These are phyloP conservation scores for Trichoderma arundinaceum DNA, from an alignment of 2,329 filamentous ascomycete genomes.

Conservation along the genomic window DNA sequence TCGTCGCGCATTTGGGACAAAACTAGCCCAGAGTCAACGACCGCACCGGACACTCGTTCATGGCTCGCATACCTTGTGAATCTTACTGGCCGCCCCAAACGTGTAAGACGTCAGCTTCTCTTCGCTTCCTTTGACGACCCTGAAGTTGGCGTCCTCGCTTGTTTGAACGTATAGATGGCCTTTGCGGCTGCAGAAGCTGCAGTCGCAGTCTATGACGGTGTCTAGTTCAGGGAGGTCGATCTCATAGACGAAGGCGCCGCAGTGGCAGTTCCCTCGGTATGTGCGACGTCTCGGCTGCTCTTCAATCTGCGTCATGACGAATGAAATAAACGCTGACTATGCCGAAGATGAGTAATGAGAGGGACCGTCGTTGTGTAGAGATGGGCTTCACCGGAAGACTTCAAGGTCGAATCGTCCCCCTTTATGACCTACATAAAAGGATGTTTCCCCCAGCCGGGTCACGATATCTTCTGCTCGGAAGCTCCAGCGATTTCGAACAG, in stretches of 20 bases:
- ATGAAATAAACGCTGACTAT: background rate
- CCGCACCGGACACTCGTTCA: too few species aligned
- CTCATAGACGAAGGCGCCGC: conserved; percentile 59
- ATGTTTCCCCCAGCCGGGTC: too few species aligned
- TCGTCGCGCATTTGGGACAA: conserved; percentile 57
- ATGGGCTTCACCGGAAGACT: too few species aligned
- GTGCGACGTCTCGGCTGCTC: conserved; percentile 39
- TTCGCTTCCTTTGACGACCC: conserved; percentile 53
- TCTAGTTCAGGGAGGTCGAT: conserved; percentile 62
- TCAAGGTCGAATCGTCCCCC: too few species aligned
- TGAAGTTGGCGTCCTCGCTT: conserved; percentile 42
- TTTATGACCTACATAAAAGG: too few species aligned
- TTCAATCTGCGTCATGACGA: background rate
- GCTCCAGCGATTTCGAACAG: too few species aligned
- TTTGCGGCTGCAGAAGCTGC: conserved; percentile 66
- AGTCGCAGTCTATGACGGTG: conserved; percentile 64
- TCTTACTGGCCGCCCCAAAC: conserved; percentile 47
- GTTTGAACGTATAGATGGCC: conserved; percentile 48
- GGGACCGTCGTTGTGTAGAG: background rate
- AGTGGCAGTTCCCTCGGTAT: conserved; percentile 66
- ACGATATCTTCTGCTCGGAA: too few species aligned
- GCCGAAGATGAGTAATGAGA: background rate
- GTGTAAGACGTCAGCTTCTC: conserved; percentile 51
- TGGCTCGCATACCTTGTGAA: conserved; percentile 49
- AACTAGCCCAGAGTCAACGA: conserved; percentile 47